Base-by-base conservation (phyloP, 2,329 filamentous ascomycete genomes). In the Tolypocladium ovalisporum region DNA sequence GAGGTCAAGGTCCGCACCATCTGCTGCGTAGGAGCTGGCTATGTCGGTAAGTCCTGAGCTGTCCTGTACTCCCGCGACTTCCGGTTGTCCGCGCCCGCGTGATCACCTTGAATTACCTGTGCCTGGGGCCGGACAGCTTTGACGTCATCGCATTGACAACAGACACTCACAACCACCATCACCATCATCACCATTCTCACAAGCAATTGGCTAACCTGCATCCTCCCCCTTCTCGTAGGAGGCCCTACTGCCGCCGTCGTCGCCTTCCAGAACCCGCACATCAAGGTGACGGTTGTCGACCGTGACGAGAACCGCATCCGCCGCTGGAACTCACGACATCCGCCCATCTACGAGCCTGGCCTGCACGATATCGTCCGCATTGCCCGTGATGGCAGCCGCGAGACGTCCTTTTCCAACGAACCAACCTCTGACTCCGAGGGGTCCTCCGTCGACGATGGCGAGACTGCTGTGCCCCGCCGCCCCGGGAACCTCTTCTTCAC, bases 301-400 rank as follows among this genome's bases (percentile, higher is more conserved):
- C 76, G 82, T 59, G 85, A 89, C 67, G 76, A 76, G 55, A 72
- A 69, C 42, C 82, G 87, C 52, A 89, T 92, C 61, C 78, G 78
- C 54, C 80, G 82, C 59, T 93, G 89, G 89, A 87, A 89, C 64
- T 89, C 87, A 1, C 76, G 79, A 51, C 80, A 87, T 61, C 80
- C 90, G 19, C 89, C 89, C 49, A 88, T 92, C 60, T 86, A 89
- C 70, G 89, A 93, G 71, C 86, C 87, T 0, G 86, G 85, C 13
- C 76, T 93, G 32, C 74, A 79, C 56, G 81, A 89, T 54, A 81
- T 91, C 58, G 83, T 92, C 36, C 79, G 82, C 60, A 75, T 84
- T 53, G 80, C 83, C 55, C 80, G 86, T 56, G 83, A 86, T 64
- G 83, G 83, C 42, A 74, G 76, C 40, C 78, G 74, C 58, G 68